phyloP scores from a whole-genome alignment of 495 filamentous ascomycete genomes.

The Trichodelitschia bisporula region DNA sequence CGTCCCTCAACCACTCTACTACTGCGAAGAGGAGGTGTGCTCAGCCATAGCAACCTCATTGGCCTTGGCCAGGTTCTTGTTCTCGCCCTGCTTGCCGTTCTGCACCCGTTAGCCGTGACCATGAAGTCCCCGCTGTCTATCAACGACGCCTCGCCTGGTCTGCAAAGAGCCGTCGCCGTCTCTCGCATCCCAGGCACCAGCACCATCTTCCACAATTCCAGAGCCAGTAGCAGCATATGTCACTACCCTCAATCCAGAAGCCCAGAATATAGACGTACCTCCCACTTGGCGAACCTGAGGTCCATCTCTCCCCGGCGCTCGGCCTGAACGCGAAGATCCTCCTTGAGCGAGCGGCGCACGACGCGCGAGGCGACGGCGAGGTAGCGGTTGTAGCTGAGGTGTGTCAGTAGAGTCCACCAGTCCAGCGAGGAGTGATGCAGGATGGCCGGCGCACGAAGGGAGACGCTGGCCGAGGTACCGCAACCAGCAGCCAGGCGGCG shows the following conservation, averaged over 20 bases:
- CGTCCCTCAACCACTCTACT: slow-evolving; percentile 4
- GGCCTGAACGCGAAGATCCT: slow-evolving; percentile 58
- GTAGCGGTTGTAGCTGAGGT: slow-evolving; percentile 59
- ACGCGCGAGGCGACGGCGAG: slow-evolving; percentile 50
- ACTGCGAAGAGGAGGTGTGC: slow-evolving; percentile 2
- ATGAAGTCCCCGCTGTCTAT: no score
- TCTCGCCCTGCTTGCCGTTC: slow-evolving; percentile 92
- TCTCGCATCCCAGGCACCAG: background rate
- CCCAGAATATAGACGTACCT: no score
- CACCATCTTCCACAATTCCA: background rate
- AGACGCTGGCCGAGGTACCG: background rate
- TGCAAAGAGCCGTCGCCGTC: no score
- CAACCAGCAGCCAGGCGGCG: no score
- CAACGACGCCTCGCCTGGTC: no score
- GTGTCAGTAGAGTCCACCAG: slow-evolving; percentile 7
- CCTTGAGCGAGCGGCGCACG: slow-evolving; percentile 83
- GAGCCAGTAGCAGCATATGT: slow-evolving; percentile 16
- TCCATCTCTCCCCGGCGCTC: slow-evolving; percentile 83
- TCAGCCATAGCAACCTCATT: slow-evolving; percentile 39
- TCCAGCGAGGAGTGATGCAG: no score
- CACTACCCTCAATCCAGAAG: no score
- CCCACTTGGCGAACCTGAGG: slow-evolving; percentile 85
- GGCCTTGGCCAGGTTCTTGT: slow-evolving; percentile 45
- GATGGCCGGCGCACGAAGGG: no score
- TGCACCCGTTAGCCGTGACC: no score